Percentiles rank a stretch among this genome's conserved stretches.
These are phyloP conservation scores for Penicillium sp. DNA, from an alignment of 2,329 filamentous ascomycete genomes.

Conservation along the genomic window DNA sequence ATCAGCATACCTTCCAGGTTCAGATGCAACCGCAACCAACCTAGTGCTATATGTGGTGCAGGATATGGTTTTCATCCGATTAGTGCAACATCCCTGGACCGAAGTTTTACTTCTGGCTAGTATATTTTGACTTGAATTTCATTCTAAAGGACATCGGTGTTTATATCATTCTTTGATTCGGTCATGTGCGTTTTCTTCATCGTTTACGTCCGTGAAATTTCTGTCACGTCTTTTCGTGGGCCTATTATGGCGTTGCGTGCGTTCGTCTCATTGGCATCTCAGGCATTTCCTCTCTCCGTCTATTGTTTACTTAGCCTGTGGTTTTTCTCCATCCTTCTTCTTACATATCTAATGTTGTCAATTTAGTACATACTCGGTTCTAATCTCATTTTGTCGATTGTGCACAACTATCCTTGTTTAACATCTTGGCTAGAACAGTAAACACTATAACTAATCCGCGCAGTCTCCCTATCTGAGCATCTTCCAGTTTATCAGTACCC, in stretches of 20 bases:
- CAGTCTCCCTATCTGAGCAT: too few relatives aligned
- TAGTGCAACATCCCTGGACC: background rate
- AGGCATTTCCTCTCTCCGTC: background rate
- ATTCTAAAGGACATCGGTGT: background rate
- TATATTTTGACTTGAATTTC: background rate
- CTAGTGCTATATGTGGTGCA: background rate
- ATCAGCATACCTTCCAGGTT: slow-evolving; percentile 25
- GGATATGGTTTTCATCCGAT: background rate
- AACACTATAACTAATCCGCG: too few relatives aligned
- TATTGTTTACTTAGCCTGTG: slow-evolving; percentile 8
- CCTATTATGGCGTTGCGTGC: slow-evolving; percentile 1
- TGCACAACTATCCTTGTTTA: background rate
- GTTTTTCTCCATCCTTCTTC: background rate
- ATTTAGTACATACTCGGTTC: slow-evolving; percentile 6
- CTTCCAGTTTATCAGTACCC: too few relatives aligned
- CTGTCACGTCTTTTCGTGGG: background rate
- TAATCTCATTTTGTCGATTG: slow-evolving; percentile 1
- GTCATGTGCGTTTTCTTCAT: background rate
- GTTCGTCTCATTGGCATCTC: slow-evolving; percentile 3
- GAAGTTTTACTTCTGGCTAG: background rate
- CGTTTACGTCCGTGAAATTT: slow-evolving; percentile 1
- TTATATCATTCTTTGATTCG: background rate
- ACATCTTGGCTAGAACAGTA: background rate
- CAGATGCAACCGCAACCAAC: slow-evolving; percentile 23
- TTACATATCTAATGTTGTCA: slow-evolving; percentile 6